Base-by-base conservation (phyloP, 352 stramenopile species). In the Globisporangium cylindrosporum region DNA sequence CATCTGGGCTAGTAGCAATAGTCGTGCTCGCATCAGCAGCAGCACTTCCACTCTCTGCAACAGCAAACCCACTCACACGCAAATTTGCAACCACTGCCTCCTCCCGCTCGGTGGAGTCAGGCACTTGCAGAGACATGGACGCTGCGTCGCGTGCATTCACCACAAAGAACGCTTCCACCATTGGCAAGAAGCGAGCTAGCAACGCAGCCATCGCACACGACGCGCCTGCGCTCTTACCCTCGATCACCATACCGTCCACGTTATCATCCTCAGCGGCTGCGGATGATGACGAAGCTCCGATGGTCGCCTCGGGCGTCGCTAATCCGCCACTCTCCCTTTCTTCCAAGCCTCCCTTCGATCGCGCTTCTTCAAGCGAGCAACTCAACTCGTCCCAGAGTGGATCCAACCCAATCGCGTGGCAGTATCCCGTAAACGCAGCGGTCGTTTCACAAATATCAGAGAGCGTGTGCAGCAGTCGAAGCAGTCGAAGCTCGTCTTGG, bases 121-220 rank as follows among this genome's bases (percentile, higher is more conserved):
- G 88, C 38, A 93, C 69, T 32, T 81, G 78, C 27, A 95, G 64
- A 4, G 79, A 79, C 86, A 97, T 94, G 0, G 82, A 90, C 1
- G 84, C 84, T 8, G 80, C 79, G 73, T 98, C 87, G 64, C 91
- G 89, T 38, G 95, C 92, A 79, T 98, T 99, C 3, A 99, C 95
- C 32, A 99, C 96, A 73, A 99, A 99, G 76, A 99, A 99, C 18
- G 94, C 93, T 74, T 99, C 97, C 64, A 99, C 97, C 64, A 98
- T 96, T 3, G 97, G 97, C 64, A 99, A 84, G 75, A 99, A 99
- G 29, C 97, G 87, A 6, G 93, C 97, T n/a, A 99, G 81, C 36
- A 99, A 77, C 27, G 96, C 96, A 32, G 95, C 91, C 90, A 97
- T 97, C 3, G 89, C 87, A 62, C 82, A 94, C 15, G 91, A 97